Evolutionary conservation across 2,329 filamentous ascomycete species (phyloP).

Genomic region (Metarhizium robertsii): DNA sequence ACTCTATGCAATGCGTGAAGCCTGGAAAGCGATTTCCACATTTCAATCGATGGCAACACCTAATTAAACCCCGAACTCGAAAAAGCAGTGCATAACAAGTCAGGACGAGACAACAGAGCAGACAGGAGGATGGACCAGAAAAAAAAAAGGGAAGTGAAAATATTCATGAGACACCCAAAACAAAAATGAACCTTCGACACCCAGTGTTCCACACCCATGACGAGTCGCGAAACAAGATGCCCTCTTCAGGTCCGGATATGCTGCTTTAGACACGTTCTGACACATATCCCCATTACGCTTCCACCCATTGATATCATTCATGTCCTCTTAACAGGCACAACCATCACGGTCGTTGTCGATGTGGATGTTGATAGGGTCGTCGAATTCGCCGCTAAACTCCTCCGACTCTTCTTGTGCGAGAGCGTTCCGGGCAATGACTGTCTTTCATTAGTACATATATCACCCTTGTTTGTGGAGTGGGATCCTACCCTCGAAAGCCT

Average conservation of each 20-base stretch:
- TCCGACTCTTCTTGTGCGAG: slow-evolving; percentile 95
- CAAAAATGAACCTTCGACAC: slow-evolving; percentile 5
- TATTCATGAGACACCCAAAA: background rate
- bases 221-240: slow-evolving; percentile 2
- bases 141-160: slow-evolving; percentile 5
- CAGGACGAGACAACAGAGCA: background rate
- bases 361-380: slow-evolving; percentile 96
- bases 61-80: background rate
- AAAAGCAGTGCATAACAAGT: background rate
- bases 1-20: background rate
- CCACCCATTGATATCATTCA: background rate
- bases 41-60: background rate
- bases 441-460: background rate
- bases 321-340: slow-evolving; percentile 66
- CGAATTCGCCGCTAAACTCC: slow-evolving; percentile 95
- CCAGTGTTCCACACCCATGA: slow-evolving; percentile 10
- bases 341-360: slow-evolving; percentile 89
- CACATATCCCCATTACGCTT: background rate
- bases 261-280: background rate
- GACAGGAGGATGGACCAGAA: slow-evolving; percentile 1
- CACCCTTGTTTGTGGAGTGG: background rate
- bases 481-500: slow-evolving; percentile 54
- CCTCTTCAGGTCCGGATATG: slow-evolving; percentile 8
- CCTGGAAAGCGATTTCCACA: background rate
- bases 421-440: slow-evolving; percentile 93